Evolutionary conservation across 2,329 filamentous ascomycete species (phyloP).

Genomic region (Calycina herbarum): DNA sequence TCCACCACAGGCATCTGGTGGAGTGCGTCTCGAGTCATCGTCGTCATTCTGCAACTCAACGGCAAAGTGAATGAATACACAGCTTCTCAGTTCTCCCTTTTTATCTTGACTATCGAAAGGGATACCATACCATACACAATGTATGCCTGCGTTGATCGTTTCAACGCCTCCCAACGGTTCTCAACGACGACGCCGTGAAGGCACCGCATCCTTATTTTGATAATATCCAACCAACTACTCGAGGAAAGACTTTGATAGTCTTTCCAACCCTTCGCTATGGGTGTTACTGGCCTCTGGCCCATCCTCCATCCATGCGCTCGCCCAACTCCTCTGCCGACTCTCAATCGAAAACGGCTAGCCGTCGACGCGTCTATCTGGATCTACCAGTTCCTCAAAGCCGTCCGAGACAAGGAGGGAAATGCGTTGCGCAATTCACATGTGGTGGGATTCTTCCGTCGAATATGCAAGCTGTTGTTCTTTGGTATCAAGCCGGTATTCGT

Average conservation of each 20-base stretch:
- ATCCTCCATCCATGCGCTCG: constrained; percentile 93
- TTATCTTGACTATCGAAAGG: no score
- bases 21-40: no score
- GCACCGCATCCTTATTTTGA: not conserved
- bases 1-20: no score
- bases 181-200: not conserved
- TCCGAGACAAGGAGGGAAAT: constrained; percentile 97
- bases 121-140: not conserved
- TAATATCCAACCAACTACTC: not conserved
- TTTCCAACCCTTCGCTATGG: constrained; percentile 59
- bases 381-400: constrained; percentile 98
- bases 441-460: constrained; percentile 95
- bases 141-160: constrained; percentile 2
- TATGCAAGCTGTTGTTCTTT: constrained; percentile 96
- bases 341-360: constrained; percentile 93
- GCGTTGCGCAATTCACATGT: constrained; percentile 94
- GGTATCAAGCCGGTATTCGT: constrained; percentile 97
- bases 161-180: not conserved
- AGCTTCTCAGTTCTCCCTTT: no score
- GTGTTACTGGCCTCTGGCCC: constrained; percentile 97
- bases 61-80: no score
- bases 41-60: no score
- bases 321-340: constrained; percentile 91
- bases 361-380: constrained; percentile 99
- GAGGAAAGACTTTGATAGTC: not conserved